Percentiles rank a stretch among this genome's conserved stretches.
Conservation (phyloP, 345 rosid genomes). For the Populus deltoides region DNA sequence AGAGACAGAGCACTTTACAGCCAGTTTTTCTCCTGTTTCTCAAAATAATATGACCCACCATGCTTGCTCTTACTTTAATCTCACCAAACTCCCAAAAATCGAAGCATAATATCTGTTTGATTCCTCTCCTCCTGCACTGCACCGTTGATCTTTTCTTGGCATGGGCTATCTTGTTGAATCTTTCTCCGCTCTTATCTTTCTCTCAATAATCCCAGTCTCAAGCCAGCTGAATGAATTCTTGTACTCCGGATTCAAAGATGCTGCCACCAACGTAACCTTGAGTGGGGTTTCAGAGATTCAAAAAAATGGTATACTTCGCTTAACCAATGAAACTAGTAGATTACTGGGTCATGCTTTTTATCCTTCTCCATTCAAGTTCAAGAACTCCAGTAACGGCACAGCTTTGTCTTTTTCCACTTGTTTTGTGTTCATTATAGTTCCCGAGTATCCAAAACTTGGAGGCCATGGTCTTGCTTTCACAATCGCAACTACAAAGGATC, state of each 20-base stretch:
- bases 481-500: slow-evolving; percentile 21
- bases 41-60: no score
- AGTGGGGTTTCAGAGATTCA: slow-evolving; percentile 19
- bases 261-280: slow-evolving; percentile 8
- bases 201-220: slow-evolving; percentile 30
- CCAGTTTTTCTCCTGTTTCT: no score
- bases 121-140: neutral
- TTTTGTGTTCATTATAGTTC: slow-evolving; percentile 22
- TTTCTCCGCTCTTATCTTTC: slow-evolving; percentile 15
- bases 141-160: neutral
- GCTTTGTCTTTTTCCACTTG: slow-evolving; percentile 21
- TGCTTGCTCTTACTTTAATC: neutral
- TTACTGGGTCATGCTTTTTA: slow-evolving; percentile 26
- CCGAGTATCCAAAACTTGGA: slow-evolving; percentile 24
- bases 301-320: slow-evolving; percentile 18
- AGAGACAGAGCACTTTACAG: no score
- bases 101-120: neutral
- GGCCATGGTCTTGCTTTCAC: slow-evolving; percentile 33
- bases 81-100: neutral
- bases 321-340: slow-evolving; percentile 19
- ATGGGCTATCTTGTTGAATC: slow-evolving; percentile 21
- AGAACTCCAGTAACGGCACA: slow-evolving; percentile 10
- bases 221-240: slow-evolving; percentile 36
- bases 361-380: slow-evolving; percentile 18
- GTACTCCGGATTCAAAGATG: slow-evolving; percentile 47